Conservation (phyloP, 176 grass and related monocot genomes). For the sorghum (Sorghum bicolor) region DNA sequence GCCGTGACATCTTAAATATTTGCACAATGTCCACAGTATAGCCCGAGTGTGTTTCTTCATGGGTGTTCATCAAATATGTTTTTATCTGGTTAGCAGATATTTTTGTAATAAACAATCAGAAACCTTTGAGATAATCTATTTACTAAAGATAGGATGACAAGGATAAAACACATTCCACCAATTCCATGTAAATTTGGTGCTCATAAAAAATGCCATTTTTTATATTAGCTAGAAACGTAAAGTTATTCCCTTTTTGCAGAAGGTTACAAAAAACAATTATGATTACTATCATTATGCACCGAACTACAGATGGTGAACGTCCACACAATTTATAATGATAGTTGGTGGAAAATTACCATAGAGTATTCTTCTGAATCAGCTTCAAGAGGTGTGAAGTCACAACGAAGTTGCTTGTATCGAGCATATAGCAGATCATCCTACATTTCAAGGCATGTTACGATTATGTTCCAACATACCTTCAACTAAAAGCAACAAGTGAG, state of each 20-base stretch:
- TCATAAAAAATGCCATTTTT: neutral
- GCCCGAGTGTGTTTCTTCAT: slow-evolving; percentile 62
- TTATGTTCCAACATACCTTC: slow-evolving; percentile 4
- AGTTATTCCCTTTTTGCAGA: neutral
- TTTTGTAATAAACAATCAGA: slow-evolving; percentile 4
- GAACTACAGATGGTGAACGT: neutral
- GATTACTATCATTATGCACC: neutral
- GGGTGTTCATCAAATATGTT: slow-evolving; percentile 78
- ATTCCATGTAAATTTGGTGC: neutral
- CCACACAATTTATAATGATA: slow-evolving; percentile 3
- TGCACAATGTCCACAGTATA: slow-evolving; percentile 74
- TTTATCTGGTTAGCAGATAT: slow-evolving; percentile 53
- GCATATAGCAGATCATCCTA: slow-evolving; percentile 74
- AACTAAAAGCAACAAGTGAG: slow-evolving; percentile 14
- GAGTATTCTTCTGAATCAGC: slow-evolving; percentile 64
- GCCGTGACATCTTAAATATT: slow-evolving; percentile 74
- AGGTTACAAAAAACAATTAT: neutral
- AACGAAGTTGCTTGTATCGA: slow-evolving; percentile 79
- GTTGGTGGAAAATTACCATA: slow-evolving; percentile 55
- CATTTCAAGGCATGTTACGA: slow-evolving; percentile 25
- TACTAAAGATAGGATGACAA: neutral
- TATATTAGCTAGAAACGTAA: slow-evolving; percentile 16
- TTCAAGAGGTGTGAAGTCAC: slow-evolving; percentile 71
- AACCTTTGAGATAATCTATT: neutral
- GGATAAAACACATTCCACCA: neutral